Evolutionary conservation across 2,329 filamentous ascomycete species (phyloP), one percentile per base, ranked within the genome.

Genomic region (Parafenestella ontariensis): DNA sequence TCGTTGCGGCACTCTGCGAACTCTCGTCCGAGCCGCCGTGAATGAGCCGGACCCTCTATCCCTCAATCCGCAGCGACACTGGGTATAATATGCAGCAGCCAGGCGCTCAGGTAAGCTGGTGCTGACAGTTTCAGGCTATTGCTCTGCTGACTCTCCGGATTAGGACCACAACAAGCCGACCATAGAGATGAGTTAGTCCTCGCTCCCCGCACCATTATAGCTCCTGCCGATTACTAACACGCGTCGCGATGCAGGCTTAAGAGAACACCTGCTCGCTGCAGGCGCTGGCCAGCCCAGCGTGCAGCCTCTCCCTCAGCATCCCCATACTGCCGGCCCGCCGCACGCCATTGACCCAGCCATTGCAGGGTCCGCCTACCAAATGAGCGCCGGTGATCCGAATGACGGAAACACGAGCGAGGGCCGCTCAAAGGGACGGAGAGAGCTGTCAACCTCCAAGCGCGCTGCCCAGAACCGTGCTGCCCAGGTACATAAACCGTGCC

Each of bases 381-480:
- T 85, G 71, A 79, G 77, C 58, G 68, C 70, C 45, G 76, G 76
- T 56, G 79, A 81, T 52, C 79, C 62, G 78, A 76, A 74, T 47
- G 80, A 82, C 39, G 79, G 78, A 43, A 76, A 77, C 56, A 62
- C 74, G 62, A 76, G 66, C 61, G 71, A 76, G 56, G 79, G 87
- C 21, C 68, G 70, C 52, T 58, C 64, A 43, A 59, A 95, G 77
- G 88, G 88, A 11, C 96, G 96, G 77, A 86, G 95, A 49, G 94
- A 97, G 78, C 80, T 99, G 56, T 97, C 93, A 23, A 95, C 93
- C 40, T 96, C 92, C 33, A 99, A 98, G 81, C 89, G 95, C 64
- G 95, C 95, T 24, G 95, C 95, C 9, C 95, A 99, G 75, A 99
- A 99, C 73, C 85, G 95, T 74, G 95, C 94, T 66, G 95, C 95